Evolutionary conservation across 2,329 filamentous ascomycete species (phyloP).

Genomic region (Apiospora malaysiana): DNA sequence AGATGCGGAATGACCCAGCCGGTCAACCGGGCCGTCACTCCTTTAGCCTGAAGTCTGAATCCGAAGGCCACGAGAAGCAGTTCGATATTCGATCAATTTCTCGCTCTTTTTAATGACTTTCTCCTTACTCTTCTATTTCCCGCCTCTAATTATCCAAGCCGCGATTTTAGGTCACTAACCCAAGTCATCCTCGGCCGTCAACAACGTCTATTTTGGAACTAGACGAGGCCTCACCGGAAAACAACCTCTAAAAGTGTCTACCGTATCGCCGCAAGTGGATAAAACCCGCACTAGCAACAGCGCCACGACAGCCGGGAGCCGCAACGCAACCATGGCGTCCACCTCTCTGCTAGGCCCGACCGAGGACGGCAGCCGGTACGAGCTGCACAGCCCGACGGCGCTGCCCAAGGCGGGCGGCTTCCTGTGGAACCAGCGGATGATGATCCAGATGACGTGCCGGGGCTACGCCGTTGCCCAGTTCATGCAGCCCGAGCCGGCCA

Average conservation of each 20-base stretch:
- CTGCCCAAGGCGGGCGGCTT: slow-evolving; percentile 62
- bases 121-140: not conserved
- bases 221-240: not conserved
- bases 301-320: not conserved
- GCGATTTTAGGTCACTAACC: not conserved
- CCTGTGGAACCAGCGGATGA: slow-evolving; percentile 66
- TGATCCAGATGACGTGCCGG: slow-evolving; percentile 64
- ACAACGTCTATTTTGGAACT: not conserved
- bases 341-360: slow-evolving; percentile 37
- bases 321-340: not conserved
- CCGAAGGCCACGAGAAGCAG: not conserved
- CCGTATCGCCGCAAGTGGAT: not conserved
- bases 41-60: slow-evolving; percentile 13
- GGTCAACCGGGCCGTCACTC: slow-evolving; percentile 1
- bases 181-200: not conserved
- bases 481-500: slow-evolving; percentile 66
- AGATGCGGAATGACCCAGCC: slow-evolving; percentile 11
- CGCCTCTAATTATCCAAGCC: not conserved
- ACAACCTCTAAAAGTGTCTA: too few species aligned
- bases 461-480: slow-evolving; percentile 64
- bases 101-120: not conserved
- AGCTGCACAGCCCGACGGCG: slow-evolving; percentile 59
- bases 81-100: not conserved
- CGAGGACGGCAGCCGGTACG: slow-evolving; percentile 58
- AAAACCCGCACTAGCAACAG: not conserved